Conservation (phyloP, 139 green algal species). For the Tetradesmus obliquus region DNA sequence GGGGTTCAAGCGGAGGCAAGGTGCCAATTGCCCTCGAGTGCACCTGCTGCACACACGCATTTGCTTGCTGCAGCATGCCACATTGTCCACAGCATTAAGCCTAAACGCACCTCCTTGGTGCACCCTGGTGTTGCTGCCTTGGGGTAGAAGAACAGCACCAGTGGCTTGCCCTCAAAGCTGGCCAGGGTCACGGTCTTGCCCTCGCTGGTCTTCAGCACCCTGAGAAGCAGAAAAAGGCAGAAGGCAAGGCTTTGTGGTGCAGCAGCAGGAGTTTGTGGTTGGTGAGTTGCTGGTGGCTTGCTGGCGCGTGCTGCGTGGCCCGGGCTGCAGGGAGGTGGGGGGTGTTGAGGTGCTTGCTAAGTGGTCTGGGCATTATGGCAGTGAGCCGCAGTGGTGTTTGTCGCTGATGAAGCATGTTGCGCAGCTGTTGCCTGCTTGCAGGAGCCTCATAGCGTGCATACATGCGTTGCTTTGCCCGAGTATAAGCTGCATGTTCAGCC, state of each 20-base stretch:
- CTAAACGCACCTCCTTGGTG: conserved; percentile 50
- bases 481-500: background rate
- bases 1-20: too few relatives aligned
- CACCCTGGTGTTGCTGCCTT: conserved; percentile 75
- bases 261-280: background rate
- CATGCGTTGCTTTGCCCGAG: too few relatives aligned
- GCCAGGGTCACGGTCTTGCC: conserved; percentile 54
- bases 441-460: background rate
- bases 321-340: too few relatives aligned
- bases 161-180: conserved; percentile 60
- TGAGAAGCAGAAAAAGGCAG: conserved; percentile 5
- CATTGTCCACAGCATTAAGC: too few relatives aligned
- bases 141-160: conserved; percentile 78
- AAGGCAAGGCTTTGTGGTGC: background rate
- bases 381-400: too few relatives aligned
- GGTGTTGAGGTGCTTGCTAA: too few relatives aligned
- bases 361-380: too few relatives aligned
- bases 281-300: too few relatives aligned
- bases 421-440: background rate
- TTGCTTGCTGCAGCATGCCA: too few relatives aligned
- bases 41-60: too few relatives aligned
- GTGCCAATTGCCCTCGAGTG: too few relatives aligned
- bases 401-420: background rate
- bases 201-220: conserved; percentile 61
- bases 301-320: too few relatives aligned